phyloP scores from a whole-genome alignment of 2,329 filamentous ascomycete genomes.

The Pyrenophora teres region DNA sequence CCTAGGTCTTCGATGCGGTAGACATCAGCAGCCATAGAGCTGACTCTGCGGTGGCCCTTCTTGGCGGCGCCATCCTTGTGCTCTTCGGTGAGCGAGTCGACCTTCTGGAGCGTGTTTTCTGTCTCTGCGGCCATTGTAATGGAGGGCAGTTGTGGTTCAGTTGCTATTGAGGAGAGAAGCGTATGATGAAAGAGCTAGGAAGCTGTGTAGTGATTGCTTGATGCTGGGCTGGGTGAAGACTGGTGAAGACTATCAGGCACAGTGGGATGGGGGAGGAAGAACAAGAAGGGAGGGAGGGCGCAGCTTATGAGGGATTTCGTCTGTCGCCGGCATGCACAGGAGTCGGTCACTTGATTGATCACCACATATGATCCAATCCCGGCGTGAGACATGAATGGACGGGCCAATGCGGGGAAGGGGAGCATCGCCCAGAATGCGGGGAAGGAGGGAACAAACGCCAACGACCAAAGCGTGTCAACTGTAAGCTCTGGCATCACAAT shows the following conservation, averaged over 20 bases:
- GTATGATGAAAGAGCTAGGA: conserved; percentile 21
- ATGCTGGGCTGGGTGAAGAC: conserved; percentile 8
- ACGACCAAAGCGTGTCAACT: conserved; percentile 13
- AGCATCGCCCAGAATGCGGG: conserved; percentile 27
- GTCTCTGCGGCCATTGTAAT: conserved; percentile 59
- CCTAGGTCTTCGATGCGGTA: conserved; percentile 85
- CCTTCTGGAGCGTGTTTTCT: conserved; percentile 70
- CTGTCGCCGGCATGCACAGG: conserved; percentile 27
- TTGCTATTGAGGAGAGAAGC: conserved; percentile 12
- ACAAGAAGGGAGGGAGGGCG: conserved; percentile 30
- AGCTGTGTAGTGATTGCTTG: conserved; percentile 16
- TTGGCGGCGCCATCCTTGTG: conserved; percentile 67
- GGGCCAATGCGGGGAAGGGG: conserved; percentile 28
- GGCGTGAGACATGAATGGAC: conserved; percentile 37
- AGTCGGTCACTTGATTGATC: conserved; percentile 44
- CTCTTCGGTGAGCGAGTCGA: conserved; percentile 89
- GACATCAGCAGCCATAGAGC: conserved; percentile 74
- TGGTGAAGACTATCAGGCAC: conserved; percentile 19
- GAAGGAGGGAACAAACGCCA: conserved; percentile 19
- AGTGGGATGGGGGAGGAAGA: conserved; percentile 31
- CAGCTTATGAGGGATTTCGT: conserved; percentile 43
- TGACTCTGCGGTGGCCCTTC: conserved; percentile 69
- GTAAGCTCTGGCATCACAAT: background rate
- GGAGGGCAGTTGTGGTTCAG: conserved; percentile 12
- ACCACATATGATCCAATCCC: conserved; percentile 33